Evolutionary conservation across 2,329 filamentous ascomycete genomes (phyloP), one percentile per base, ranked within the genome.

Genomic region (Xylariaceae sp.): DNA sequence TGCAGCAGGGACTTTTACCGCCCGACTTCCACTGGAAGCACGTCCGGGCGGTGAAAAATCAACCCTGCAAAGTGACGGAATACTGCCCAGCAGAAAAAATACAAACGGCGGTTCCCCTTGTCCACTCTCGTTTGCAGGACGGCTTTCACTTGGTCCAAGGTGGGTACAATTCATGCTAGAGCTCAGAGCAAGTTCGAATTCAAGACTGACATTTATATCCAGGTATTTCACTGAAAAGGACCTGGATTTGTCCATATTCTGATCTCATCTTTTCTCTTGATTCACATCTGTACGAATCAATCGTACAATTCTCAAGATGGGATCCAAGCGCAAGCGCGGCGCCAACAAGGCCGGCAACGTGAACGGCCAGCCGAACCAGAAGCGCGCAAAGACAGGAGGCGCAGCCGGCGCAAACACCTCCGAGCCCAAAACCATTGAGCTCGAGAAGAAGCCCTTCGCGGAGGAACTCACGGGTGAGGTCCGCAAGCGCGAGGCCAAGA

Each of bases 401-500:
- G n/a, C n/a, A n/a, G n/a, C n/a, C 30, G 61, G 71, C 47, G 23
- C 64, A 3, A 50, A 58, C 4, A 23, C 64, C 53, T 13, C 61
- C 2, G 56, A 66, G 51, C 51, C 63, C 6, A 67, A 62, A 23
- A 35, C 62, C 17, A 65, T 75, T 45, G 71, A 68, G 9, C 66
- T 73, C 58, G 71, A 78, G 66, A 77, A 74, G 57, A 71, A 74
- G 1, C 74, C 76, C 1, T 87, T 87, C 65, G 71, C 80, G 65
- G 81, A 84, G 62, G 74, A 79, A 4, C 77, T 78, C 8, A 75
- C 74, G 55, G 75, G 76, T 51, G 80, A 82, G 44, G 81, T 86
- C 59, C 78, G 83, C 61, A 80, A 79, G 66, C 76, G 83, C 63
- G 84, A 87, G 67, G 82, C 81, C 2, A 73, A 75, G 2, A 75